Evolutionary conservation across 805 yeast genomes (phyloP), one percentile per base, ranked within the genome.

Genomic region (Metschnikowia bowlesiae): DNA sequence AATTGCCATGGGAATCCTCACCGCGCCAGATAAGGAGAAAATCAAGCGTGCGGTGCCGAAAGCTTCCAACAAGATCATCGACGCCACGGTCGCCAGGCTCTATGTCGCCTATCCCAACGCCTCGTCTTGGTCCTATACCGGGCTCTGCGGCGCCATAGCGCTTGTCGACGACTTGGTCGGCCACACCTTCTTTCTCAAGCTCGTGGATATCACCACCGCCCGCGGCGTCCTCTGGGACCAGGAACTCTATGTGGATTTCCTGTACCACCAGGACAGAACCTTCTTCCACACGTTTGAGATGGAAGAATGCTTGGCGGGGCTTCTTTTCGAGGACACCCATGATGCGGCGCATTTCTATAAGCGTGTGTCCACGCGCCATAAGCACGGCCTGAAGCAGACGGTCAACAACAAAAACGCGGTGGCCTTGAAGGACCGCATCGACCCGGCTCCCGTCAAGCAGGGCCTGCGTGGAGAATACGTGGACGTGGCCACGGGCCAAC

Each of bases 181-280:
- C 2, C 92, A 92, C 66, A 89, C 97, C 0, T 90, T 88, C 62
- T 94, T 90, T 66, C 75, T 94, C 42, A 94, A 94, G 65, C 65
- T 94, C 47, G 95, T 94, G 6, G 99, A 94, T 62, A 82, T 92
- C 32, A 62, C 74, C 36, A 96, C 95, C 6, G 79, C 82, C 53
- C 74, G 86, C 39, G 98, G 98, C 34, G 96, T 94, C 0, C 57
- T 94, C 0, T 94, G 99, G 99, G 99, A 94, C 67, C 99, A 94
- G 67, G 99, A 94, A 67, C 69, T 94, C 44, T 92, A 88, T 61
- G 84, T 89, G 10, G 85, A 88, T 60, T 90, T 94, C 66, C 84
- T 85, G 59, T 94, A 94, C 68, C 81, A 87, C 62, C 98, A 94
- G 67, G 99, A 94, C 67, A 80, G 99, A 32, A 83, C 96, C 37